A percentile compares a stretch with the other conserved stretches of the same genome.
Conservation (phyloP, 176 grass and related monocot genomes). For the Saccharum officinarum region DNA sequence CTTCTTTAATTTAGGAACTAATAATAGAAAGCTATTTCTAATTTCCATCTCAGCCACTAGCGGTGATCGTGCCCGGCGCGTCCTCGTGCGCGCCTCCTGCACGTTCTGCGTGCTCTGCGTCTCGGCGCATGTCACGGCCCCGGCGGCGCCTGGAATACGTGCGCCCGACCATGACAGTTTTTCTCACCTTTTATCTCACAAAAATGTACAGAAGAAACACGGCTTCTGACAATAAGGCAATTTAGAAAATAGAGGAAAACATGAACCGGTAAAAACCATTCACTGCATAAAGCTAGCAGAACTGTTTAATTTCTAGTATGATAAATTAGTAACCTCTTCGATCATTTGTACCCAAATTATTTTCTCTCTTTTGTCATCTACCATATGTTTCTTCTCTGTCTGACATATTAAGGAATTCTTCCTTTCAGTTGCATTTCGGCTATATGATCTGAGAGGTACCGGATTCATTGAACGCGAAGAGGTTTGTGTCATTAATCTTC, state of each 20-base stretch:
- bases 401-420: constrained; percentile 22
- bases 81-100: too few relatives aligned
- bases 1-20: too few relatives aligned
- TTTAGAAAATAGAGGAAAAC: constrained; percentile 3
- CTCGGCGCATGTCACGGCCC: too few relatives aligned
- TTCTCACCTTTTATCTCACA: neutral
- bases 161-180: too few relatives aligned
- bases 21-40: too few relatives aligned
- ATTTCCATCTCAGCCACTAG: too few relatives aligned
- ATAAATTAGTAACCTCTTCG: neutral
- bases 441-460: constrained; percentile 81
- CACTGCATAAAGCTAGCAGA: neutral
- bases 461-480: constrained; percentile 80
- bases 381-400: neutral
- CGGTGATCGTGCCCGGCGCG: too few relatives aligned
- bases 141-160: too few relatives aligned
- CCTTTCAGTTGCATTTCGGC: constrained; percentile 76
- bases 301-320: neutral
- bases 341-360: neutral
- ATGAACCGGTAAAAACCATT: neutral
- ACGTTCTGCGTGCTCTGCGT: too few relatives aligned
- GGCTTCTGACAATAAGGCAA: neutral
- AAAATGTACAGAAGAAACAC: neutral
- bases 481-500: constrained; percentile 33
- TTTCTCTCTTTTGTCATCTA: neutral